These are phyloP conservation scores for Gossypium gossypioides DNA, from an alignment of 441 rosid species.

Conservation along the genomic window DNA sequence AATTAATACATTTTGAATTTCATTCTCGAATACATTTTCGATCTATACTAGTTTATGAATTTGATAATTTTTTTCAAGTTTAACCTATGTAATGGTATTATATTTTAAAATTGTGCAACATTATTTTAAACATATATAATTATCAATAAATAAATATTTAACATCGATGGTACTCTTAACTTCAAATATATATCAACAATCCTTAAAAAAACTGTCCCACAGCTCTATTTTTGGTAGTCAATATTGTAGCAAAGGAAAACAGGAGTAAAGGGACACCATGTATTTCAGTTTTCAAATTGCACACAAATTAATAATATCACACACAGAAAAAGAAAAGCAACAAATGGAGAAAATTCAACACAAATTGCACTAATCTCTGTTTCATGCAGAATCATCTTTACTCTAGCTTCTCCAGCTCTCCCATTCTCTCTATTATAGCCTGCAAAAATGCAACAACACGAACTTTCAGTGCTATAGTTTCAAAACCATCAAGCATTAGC, in stretches of 20 bases:
- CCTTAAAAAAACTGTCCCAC: no score
- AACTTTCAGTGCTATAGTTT: neutral
- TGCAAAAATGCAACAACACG: constrained; percentile 23
- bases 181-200: no score
- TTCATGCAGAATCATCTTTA: constrained; percentile 21
- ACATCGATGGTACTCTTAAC: no score
- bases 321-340: constrained; percentile 6
- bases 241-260: neutral
- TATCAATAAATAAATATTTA: no score
- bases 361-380: constrained; percentile 12
- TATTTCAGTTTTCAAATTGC: neutral
- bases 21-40: no score
- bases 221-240: no score
- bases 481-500: neutral
- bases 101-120: no score
- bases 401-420: constrained; percentile 88
- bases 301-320: neutral
- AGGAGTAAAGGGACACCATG: neutral
- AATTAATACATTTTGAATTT: neutral
- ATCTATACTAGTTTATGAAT: no score
- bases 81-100: no score
- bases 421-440: constrained; percentile 94
- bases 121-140: no score
- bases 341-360: neutral
- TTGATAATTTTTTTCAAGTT: no score